Base-by-base conservation (phyloP, 2,329 filamentous ascomycete genomes). In the Torrubiella hemipterigena region DNA sequence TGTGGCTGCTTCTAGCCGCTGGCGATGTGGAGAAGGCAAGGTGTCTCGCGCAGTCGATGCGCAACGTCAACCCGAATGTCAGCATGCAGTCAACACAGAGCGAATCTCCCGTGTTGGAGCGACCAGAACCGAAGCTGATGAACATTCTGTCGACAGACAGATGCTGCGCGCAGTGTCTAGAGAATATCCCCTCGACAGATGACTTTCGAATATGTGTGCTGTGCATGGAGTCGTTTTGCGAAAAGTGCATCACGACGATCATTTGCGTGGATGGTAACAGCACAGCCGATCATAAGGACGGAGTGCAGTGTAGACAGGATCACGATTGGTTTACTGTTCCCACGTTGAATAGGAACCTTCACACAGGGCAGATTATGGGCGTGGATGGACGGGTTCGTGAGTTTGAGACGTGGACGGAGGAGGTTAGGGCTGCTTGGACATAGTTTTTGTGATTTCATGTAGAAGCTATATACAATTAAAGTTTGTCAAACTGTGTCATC, bases 311-410 rank as follows among this genome's bases (percentile, higher is more conserved):
- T 25, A 42, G 49, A n/a, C 45, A 45, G 12, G 50, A 56, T 23
- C 58, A 61, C 28, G 43, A 49, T 23, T 61, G 58, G 58, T 48
- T 61, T 13, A 28, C 42, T 1, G 54, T 61, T n/a, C 52, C 49
- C 16, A 50, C 57, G 5, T 35, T 61, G 34, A 41, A 44, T n/a
- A 46, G 36, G 23, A 40, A 48, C 3, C 30, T 61, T 15, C 52
- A 56, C 10, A 49, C 49, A 10, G 58, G 57, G 2, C 54, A 61
- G 44, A 56, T 61, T 18, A 31, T 59, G n/a, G 38, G 55, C 2
- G 36, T 26, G 1, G 44, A 50, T 29, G 55, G 50, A 0, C 34
- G 45, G 17, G 48, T 59, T 7, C 43, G 43, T 31, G 42, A 43
- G 8, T 52, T 60, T 32, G 42, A 35, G 0, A 50, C 55, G 27